Evolutionary conservation across 2,329 filamentous ascomycete species (phyloP).

Genomic region (Nothomitra cinnamomea): DNA sequence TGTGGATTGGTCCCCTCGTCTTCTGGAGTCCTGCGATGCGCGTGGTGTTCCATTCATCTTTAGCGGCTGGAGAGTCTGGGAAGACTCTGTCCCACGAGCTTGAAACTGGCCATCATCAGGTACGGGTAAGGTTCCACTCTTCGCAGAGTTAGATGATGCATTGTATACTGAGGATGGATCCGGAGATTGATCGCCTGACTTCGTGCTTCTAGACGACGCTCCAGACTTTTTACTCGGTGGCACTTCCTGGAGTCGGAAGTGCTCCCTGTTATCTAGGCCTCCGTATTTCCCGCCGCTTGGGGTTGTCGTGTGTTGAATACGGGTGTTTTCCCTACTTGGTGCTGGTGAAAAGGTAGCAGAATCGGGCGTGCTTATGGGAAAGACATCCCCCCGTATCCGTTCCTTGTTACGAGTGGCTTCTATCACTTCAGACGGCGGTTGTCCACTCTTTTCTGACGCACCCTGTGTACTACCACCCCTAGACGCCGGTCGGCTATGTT

Average conservation of each 20-base stretch:
- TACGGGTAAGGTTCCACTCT: slow-evolving; percentile 3
- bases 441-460: slow-evolving; percentile 48
- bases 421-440: slow-evolving; percentile 42
- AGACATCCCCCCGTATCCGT: background rate
- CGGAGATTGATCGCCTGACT: slow-evolving; percentile 25
- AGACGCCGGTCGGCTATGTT: background rate
- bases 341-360: background rate
- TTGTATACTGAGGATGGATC: slow-evolving; percentile 23
- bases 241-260: slow-evolving; percentile 64
- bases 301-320: background rate
- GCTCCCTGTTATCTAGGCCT: background rate
- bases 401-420: slow-evolving; percentile 30
- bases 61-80: slow-evolving; percentile 14
- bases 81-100: background rate
- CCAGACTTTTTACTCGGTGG: slow-evolving; percentile 45
- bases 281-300: background rate
- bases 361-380: background rate
- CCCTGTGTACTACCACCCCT: background rate
- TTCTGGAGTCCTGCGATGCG: slow-evolving; percentile 41
- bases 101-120: slow-evolving; percentile 9
- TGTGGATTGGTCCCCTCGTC: slow-evolving; percentile 34
- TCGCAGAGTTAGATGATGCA: slow-evolving; percentile 14
- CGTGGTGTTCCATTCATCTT: slow-evolving; percentile 30
- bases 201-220: slow-evolving; percentile 24
- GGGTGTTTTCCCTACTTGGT: background rate